A percentile compares a stretch with the other conserved stretches of the same genome.
Evolutionary conservation across 2,329 filamentous ascomycete species (phyloP).

Genomic region (Sporothrix protearum): DNA sequence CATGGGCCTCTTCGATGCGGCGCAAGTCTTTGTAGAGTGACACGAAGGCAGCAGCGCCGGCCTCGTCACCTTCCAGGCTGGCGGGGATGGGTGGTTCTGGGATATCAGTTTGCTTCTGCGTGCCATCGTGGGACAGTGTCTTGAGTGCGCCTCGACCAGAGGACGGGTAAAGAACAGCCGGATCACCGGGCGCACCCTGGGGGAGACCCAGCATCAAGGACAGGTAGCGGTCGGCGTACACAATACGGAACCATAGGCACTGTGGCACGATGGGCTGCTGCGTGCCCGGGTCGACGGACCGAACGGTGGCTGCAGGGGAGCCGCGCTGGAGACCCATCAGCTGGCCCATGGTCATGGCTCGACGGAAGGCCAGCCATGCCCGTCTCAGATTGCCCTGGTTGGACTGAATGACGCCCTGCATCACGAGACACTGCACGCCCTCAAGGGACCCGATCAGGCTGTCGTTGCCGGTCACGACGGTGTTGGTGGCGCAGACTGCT

Average conservation of each 20-base stretch:
- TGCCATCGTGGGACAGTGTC: background rate
- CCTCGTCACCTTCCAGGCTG: background rate
- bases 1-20: constrained; percentile 37
- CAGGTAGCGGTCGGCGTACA: constrained; percentile 46
- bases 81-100: background rate
- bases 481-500: constrained; percentile 21
- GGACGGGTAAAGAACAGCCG: background rate
- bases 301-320: constrained; percentile 25
- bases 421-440: constrained; percentile 48
- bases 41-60: background rate
- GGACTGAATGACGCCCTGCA: constrained; percentile 45
- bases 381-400: constrained; percentile 47
- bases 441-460: constrained; percentile 46
- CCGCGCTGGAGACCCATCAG: constrained; percentile 23
- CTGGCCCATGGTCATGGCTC: constrained; percentile 40
- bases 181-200: constrained; percentile 33
- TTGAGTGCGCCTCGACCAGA: background rate
- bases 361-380: constrained; percentile 45
- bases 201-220: constrained; percentile 49
- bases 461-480: constrained; percentile 45
- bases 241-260: constrained; percentile 47
- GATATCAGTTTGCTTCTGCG: background rate
- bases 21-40: constrained; percentile 28
- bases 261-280: constrained; percentile 34
- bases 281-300: constrained; percentile 32